Evolutionary conservation across 1,284 basidiomycete genomes (phyloP).

Genomic region (Cryptococcus sp.): DNA sequence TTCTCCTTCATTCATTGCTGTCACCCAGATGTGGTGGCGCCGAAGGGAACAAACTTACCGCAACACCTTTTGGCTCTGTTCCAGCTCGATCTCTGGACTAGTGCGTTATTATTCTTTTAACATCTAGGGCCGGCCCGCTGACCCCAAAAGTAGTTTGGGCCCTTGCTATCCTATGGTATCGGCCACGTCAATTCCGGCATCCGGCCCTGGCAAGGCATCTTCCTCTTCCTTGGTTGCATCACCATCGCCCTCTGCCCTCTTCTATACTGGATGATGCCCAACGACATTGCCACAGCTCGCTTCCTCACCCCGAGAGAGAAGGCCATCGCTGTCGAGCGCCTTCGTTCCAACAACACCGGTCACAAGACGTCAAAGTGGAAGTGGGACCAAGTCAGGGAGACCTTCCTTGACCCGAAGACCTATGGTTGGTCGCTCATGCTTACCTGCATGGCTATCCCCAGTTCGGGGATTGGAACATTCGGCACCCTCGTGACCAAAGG

Average conservation of each 20-base stretch:
- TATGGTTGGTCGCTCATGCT: constrained; percentile 19
- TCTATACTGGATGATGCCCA: constrained; percentile 20
- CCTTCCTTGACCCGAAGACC: constrained; percentile 24
- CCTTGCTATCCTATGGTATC: too few species aligned
- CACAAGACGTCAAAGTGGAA: constrained; percentile 24
- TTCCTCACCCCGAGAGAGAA: constrained; percentile 23
- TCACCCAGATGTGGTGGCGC: too few species aligned
- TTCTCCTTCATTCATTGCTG: too few species aligned
- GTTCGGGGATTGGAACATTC: constrained; percentile 30
- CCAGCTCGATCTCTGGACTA: too few species aligned
- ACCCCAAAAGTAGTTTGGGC: too few species aligned
- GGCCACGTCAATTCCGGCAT: too few species aligned
- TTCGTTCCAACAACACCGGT: constrained; percentile 28
- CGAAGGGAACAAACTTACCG: too few species aligned
- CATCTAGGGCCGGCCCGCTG: too few species aligned
- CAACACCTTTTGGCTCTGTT: too few species aligned
- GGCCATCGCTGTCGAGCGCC: constrained; percentile 21
- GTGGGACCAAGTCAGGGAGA: constrained; percentile 11
- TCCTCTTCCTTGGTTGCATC: constrained; percentile 20
- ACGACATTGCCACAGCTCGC: constrained; percentile 14
- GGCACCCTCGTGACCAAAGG: constrained; percentile 29
- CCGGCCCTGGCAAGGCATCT: too few species aligned
- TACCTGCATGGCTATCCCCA: constrained; percentile 20
- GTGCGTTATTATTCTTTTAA: too few species aligned
- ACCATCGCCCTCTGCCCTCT: constrained; percentile 17